Percentiles rank a stretch among this genome's conserved stretches.
These are phyloP conservation scores for Daldinia vernicosa DNA, from an alignment of 495 filamentous ascomycete species.

Conservation along the genomic window DNA sequence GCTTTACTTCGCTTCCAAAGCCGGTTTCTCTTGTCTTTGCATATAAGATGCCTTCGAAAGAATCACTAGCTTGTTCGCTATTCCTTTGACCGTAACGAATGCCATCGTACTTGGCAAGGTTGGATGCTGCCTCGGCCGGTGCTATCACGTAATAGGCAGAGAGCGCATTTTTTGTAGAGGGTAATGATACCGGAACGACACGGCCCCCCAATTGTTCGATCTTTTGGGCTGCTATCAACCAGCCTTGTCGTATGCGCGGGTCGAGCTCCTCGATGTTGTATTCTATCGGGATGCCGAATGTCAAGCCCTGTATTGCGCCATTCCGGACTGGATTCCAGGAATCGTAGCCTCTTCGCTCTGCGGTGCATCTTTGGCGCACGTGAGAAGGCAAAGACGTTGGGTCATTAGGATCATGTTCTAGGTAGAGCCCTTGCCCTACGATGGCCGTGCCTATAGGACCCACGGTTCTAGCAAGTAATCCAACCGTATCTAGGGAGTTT, in stretches of 20 bases:
- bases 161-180: constrained; percentile 83
- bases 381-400: constrained; percentile 73
- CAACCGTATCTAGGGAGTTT: constrained; percentile 94
- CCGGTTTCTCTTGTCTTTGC: constrained; percentile 73
- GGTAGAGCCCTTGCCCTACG: constrained; percentile 52
- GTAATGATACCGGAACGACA: constrained; percentile 80
- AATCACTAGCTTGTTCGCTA: constrained; percentile 47
- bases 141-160: constrained; percentile 96
- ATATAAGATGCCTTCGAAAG: constrained; percentile 68
- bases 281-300: constrained; percentile 81
- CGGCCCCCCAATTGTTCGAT: constrained; percentile 71
- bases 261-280: constrained; percentile 90
- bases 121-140: constrained; percentile 93
- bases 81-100: constrained; percentile 80
- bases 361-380: constrained; percentile 64
- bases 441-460: constrained; percentile 64
- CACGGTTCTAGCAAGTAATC: constrained; percentile 70
- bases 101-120: constrained; percentile 97
- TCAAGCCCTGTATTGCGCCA: constrained; percentile 49
- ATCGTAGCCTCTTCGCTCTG: constrained; percentile 51
- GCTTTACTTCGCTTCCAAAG: constrained; percentile 85
- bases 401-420: constrained; percentile 73
- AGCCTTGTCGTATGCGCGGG: constrained; percentile 68
- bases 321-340: constrained; percentile 34
- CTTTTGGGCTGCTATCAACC: constrained; percentile 65